Evolutionary conservation across 2,329 filamentous ascomycete species (phyloP).

Genomic region (Exophiala viscosa): DNA sequence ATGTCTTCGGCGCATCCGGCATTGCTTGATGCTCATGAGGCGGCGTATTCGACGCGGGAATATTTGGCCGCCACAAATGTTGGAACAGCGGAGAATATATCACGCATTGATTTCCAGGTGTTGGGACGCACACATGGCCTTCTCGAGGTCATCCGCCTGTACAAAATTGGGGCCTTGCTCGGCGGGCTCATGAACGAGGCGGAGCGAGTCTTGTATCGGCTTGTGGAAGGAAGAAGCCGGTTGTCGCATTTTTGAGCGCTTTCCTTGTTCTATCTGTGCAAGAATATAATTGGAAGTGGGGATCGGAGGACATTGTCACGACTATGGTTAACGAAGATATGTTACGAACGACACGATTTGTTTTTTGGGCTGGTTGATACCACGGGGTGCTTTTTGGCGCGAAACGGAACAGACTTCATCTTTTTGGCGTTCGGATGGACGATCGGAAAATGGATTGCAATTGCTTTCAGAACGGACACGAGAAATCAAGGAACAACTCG

Average conservation of each 20-base stretch:
- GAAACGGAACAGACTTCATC: background rate
- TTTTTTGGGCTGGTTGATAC: constrained; percentile 7
- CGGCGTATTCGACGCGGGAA: constrained; percentile 18
- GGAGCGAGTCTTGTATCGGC: constrained; percentile 32
- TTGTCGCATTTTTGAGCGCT: constrained; percentile 31
- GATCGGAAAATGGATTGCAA: no score
- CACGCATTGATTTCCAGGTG: constrained; percentile 18
- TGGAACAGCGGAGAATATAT: constrained; percentile 16
- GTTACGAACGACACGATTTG: constrained; percentile 13
- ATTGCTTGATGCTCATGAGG: constrained; percentile 20
- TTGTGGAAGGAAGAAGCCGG: constrained; percentile 30
- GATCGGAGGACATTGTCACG: background rate
- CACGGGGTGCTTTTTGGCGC: constrained; percentile 2
- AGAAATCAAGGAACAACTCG: no score
- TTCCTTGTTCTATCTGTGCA: background rate
- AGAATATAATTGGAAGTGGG: no score
- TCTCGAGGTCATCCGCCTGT: constrained; percentile 32
- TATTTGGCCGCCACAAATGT: constrained; percentile 23
- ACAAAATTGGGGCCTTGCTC: constrained; percentile 28
- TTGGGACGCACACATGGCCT: constrained; percentile 30
- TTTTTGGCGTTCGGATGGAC: no score
- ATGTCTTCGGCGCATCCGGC: constrained; percentile 17
- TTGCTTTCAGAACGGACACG: no score
- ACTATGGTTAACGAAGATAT: constrained; percentile 11
- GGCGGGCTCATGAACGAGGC: constrained; percentile 38